A percentile compares a stretch with the other conserved stretches of the same genome.
Evolutionary conservation across 2,329 filamentous ascomycete genomes (phyloP).

Genomic region (Peltaster fructicola): DNA sequence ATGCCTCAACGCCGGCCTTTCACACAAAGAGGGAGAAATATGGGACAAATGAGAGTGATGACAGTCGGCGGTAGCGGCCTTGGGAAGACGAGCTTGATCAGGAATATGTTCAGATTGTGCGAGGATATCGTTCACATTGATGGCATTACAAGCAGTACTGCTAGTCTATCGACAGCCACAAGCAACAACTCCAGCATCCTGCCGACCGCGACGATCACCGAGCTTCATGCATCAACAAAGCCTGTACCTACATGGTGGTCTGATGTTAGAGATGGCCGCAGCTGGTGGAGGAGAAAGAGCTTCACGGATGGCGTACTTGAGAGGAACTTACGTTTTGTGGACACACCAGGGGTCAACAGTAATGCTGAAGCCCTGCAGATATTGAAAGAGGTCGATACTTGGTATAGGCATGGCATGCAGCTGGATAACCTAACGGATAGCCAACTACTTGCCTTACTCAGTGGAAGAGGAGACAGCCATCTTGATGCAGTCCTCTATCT

Average conservation of each 20-base stretch:
- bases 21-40: constrained; percentile 63
- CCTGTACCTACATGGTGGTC: constrained; percentile 82
- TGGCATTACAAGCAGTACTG: constrained; percentile 26
- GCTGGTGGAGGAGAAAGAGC: constrained; percentile 48
- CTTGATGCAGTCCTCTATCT: constrained; percentile 79
- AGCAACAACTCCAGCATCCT: constrained; percentile 4
- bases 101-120: constrained; percentile 69
- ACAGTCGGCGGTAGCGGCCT: constrained; percentile 62
- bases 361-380: constrained; percentile 42
- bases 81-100: constrained; percentile 81
- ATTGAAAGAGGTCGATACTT: constrained; percentile 2
- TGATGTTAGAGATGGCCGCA: constrained; percentile 49
- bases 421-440: constrained; percentile 37
- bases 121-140: constrained; percentile 92
- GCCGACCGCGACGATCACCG: constrained; percentile 14
- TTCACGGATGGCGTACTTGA: constrained; percentile 64
- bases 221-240: constrained; percentile 29
- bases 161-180: constrained; percentile 8
- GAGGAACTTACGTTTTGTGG: constrained; percentile 84
- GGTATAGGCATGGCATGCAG: too few species aligned
- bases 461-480: constrained; percentile 64
- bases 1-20: constrained; percentile 84
- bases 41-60: constrained; percentile 80
- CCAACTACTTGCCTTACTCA: constrained; percentile 61
- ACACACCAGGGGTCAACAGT: constrained; percentile 50